Conservation (phyloP, 352 stramenopile species). For the Globisporangium emineosum region DNA sequence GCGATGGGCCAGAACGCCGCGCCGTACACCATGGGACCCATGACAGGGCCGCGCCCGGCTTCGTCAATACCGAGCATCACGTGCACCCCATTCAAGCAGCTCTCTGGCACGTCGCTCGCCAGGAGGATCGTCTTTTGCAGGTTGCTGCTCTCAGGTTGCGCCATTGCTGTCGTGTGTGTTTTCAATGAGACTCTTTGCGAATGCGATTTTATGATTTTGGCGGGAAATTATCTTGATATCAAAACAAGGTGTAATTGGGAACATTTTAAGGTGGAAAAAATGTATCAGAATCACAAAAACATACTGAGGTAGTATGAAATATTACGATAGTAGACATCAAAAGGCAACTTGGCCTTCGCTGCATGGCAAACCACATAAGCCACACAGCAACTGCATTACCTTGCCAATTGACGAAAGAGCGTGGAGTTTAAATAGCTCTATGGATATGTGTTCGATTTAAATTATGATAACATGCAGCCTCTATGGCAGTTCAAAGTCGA, state of each 20-base stretch:
- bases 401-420: no score
- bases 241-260: background rate
- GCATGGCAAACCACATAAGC: no score
- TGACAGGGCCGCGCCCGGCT: conserved; percentile 90
- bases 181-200: background rate
- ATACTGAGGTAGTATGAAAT: background rate
- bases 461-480: conserved; percentile 15
- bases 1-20: conserved; percentile 88
- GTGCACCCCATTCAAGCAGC: conserved; percentile 56
- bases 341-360: conserved; percentile 7
- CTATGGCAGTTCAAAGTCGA: conserved; percentile 7
- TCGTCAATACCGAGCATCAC: conserved; percentile 96
- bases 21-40: conserved; percentile 95
- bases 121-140: conserved; percentile 58
- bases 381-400: background rate
- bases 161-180: background rate
- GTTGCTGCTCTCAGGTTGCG: conserved; percentile 21
- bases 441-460: conserved; percentile 5
- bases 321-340: background rate
- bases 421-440: conserved; percentile 14
- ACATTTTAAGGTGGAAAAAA: background rate
- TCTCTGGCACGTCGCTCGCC: conserved; percentile 52
- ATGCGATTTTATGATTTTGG: conserved; percentile 4
- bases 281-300: background rate
- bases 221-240: background rate